Evolutionary conservation across 225 moss, liverwort and hornwort species (phyloP), one percentile per base, ranked within the genome.

Genomic region (Physcomitrellopsis africana): DNA sequence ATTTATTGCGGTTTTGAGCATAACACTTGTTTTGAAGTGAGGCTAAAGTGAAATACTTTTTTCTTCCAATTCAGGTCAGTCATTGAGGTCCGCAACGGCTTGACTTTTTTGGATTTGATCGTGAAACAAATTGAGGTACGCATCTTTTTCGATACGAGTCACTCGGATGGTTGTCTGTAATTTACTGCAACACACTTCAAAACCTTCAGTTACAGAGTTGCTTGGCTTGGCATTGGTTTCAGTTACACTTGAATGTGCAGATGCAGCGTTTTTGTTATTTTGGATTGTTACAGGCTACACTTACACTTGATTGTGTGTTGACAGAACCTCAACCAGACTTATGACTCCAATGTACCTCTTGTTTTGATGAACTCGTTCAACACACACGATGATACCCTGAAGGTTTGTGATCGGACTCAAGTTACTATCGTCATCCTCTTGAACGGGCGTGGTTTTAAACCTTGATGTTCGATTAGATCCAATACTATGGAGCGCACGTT

Each of bases 311-410:
- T 59, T 2, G 5, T 71, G 32, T 45, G 17, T 60, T 61, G 84
- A 74, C 93, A 96, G 97, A 87, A 82, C 77, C 78, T 99, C 76
- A 95, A 99, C 67, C 67, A 80, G 73, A 84, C 86, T 3, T 99
- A 87, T 75, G 65, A 82, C 5, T 62, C 97, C 59, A 77, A 49
- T 45, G 99, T 99, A 62, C 95, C 95, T 42, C 95, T 99, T 62
- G 99, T 99, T 22, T 93, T 99, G 62, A 95, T 99, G 95, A 99
- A 99, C 78, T 95, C 99, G 5, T 99, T 99, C 88, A 99, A 99
- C 85, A 99, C 95, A 8, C 99, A 99, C 63, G 90, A 89, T 6
- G 99, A 99, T 59, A 99, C 99, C 42, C 81, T 86, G 13, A 64
- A 99, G 93, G 96, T 96, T 22, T 55, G 68, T 55, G 65, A 53